Base-by-base conservation (phyloP, 768 basidiomycete genomes). In the Trametes cinnabarina region DNA sequence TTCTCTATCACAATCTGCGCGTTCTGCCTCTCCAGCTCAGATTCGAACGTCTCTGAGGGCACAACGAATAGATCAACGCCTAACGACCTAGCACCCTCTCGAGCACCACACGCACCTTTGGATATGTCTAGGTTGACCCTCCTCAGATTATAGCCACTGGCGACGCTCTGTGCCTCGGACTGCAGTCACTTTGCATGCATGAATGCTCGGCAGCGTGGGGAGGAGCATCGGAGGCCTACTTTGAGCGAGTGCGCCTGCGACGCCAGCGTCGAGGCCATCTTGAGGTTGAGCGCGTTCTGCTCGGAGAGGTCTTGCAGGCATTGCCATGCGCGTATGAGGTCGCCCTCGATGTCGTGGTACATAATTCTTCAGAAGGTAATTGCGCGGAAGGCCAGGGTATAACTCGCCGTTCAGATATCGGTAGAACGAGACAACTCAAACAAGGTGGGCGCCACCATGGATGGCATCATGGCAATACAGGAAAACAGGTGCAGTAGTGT, bases 1-100 rank as follows among this genome's bases (percentile, higher is more conserved):
- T 98, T 98, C 72, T 99, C 97, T 56, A 96, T 86, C 44, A 98
- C 84, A 40, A 93, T 83, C 63, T 90, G 87, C 8, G 96, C 92
- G 68, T 94, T 95, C 69, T 82, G 79, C 26, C 92, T 84, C 73
- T 99, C 97, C 3, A 98, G 75, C 70, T 96, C 95, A 3, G 93
- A 92, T 65, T 94, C 87, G 73, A 98, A 97, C 8, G 80, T 73
- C 79, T 98, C 97, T 99, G 71, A 23, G 43, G 14, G 57, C 42
- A 28, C 40, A 9, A 39, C 46, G 17, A 14, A n/a, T 15, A 4
- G 41, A 22, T 35, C 43, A 56, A 57, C 47, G 43, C n/a, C 9
- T n/a, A n/a, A n/a, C n/a, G n/a, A n/a, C n/a, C n/a, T n/a, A n/a
- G n/a, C n/a, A n/a, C n/a, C n/a, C n/a, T n/a, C n/a, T n/a, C n/a